These are phyloP conservation scores for Malassezia psittaci DNA, from an alignment of 1,284 basidiomycete species.

Conservation along the genomic window DNA sequence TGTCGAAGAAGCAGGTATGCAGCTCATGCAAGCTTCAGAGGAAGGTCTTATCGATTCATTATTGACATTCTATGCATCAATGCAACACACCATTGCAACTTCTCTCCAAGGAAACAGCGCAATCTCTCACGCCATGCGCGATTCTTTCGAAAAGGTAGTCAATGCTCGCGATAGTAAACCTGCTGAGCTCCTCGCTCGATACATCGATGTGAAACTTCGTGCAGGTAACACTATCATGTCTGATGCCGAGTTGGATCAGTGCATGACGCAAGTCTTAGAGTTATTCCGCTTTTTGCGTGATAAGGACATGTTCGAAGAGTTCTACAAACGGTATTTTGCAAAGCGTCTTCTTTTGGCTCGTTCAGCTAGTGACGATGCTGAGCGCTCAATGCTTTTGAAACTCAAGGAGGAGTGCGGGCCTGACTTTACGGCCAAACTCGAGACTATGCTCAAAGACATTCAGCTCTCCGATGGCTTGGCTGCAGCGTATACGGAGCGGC, in stretches of 20 bases:
- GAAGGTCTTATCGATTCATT: constrained; percentile 40
- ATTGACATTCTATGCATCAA: constrained; percentile 27
- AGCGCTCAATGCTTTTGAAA: constrained; percentile 75
- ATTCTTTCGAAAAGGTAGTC: constrained; percentile 73
- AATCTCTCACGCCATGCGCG: constrained; percentile 51
- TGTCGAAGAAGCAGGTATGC: constrained; percentile 1
- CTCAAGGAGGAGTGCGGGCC: constrained; percentile 84
- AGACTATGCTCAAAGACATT: constrained; percentile 81
- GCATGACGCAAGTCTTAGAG: constrained; percentile 66
- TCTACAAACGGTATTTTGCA: constrained; percentile 80
- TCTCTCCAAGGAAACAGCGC: constrained; percentile 29
- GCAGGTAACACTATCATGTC: constrained; percentile 66
- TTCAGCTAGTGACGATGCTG: constrained; percentile 82
- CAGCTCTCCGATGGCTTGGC: constrained; percentile 63
- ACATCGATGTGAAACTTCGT: constrained; percentile 74
- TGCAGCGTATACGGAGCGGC: constrained; percentile 49
- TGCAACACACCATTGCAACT: constrained; percentile 24
- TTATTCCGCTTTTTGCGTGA: constrained; percentile 69
- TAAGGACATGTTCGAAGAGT: constrained; percentile 58
- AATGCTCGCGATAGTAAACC: constrained; percentile 72
- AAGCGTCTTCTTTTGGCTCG: constrained; percentile 76
- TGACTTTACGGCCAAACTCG: constrained; percentile 69
- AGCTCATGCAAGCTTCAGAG: constrained; percentile 2
- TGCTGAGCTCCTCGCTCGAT: constrained; percentile 88
- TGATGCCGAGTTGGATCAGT: constrained; percentile 61